Evolutionary conservation across 2,329 filamentous ascomycete species (phyloP).

Genomic region (Fusarium xyrophilum): DNA sequence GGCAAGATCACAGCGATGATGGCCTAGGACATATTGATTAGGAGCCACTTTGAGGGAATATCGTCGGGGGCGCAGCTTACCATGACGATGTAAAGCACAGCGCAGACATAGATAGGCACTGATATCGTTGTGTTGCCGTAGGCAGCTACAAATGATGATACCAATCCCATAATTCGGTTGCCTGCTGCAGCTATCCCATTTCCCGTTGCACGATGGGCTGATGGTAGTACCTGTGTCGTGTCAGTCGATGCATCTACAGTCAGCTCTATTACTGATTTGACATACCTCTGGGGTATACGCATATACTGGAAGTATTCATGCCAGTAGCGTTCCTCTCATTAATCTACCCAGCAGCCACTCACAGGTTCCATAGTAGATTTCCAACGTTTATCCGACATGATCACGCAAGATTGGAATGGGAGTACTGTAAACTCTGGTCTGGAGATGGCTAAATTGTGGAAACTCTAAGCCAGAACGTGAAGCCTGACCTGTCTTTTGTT

Average conservation of each 20-base stretch:
- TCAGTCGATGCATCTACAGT: fast-evolving
- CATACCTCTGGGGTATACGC: neutral
- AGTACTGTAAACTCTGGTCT: neutral
- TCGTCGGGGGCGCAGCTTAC: neutral
- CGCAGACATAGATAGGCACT: neutral
- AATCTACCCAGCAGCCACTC: fast-evolving
- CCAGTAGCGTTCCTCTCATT: fast-evolving
- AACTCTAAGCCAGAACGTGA: neutral
- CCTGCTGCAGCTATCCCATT: neutral
- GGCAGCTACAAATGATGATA: neutral
- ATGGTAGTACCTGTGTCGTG: neutral
- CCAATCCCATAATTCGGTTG: neutral
- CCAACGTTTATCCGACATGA: neutral
- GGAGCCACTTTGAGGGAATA: fast-evolving
- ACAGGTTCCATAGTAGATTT: neutral
- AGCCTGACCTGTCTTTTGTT: neutral
- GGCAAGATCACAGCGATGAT: neutral
- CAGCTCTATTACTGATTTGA: fast-evolving
- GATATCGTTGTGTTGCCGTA: neutral
- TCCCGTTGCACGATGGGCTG: neutral
- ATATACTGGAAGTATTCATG: neutral
- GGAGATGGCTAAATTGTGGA: neutral
- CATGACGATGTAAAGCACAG: neutral
- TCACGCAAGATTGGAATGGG: neutral
- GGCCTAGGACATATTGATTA: neutral